These are phyloP conservation scores for Clitopilus hobsonii DNA, from an alignment of 768 basidiomycete genomes.

Conservation along the genomic window DNA sequence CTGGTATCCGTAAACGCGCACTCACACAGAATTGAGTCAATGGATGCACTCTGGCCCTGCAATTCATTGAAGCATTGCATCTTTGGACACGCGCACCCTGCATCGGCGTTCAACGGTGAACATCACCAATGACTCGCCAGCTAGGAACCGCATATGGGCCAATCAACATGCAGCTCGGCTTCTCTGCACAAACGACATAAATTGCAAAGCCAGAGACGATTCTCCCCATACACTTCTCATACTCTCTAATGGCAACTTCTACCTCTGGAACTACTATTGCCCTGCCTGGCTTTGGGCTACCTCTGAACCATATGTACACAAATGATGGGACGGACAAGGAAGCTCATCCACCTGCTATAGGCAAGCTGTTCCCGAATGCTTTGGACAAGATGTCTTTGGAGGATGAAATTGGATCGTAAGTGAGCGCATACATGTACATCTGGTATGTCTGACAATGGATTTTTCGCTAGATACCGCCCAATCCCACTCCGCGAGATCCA, in stretches of 20 bases:
- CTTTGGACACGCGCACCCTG: no score
- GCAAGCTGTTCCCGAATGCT: not conserved
- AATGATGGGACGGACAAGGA: not conserved
- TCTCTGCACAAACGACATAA: no score
- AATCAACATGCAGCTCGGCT: no score
- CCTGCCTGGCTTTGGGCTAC: slow-evolving; percentile 24
- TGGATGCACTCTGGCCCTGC: no score
- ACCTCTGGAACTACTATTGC: not conserved
- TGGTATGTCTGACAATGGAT: not conserved
- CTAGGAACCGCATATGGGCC: no score
- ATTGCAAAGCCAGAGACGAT: no score
- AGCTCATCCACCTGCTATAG: not conserved
- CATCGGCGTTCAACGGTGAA: no score
- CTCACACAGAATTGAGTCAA: no score
- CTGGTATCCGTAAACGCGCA: no score
- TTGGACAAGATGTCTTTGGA: not conserved
- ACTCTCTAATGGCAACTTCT: not conserved
- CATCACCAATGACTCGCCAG: no score
- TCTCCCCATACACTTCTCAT: no score
- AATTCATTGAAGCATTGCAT: no score
- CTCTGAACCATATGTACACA: slow-evolving; percentile 13
- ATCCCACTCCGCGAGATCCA: slow-evolving; percentile 18
- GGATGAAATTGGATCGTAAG: not conserved
- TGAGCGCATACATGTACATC: not conserved
- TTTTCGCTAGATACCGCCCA: slow-evolving; percentile 1